Evolutionary conservation across 805 yeast species (phyloP), one percentile per base, ranked within the genome.

Genomic region (Candida yuanshanica): DNA sequence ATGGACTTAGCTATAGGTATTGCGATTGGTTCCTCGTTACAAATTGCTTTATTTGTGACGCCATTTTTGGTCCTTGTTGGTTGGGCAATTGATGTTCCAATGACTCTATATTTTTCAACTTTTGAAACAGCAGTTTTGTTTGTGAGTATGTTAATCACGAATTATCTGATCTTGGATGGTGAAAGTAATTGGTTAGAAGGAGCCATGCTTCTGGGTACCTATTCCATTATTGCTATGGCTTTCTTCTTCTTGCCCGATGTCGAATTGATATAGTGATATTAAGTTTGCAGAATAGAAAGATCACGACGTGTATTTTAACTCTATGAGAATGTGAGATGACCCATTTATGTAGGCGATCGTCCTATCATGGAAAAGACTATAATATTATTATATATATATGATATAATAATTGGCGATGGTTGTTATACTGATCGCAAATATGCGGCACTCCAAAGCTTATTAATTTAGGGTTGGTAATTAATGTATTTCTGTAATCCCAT

Each of bases 151-250:
- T 83, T 90, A 61, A 79, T 93, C 47, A 79, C 95, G 29, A 90
- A 90, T 57, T 83, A 84, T 60, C 73, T 90, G 53, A 83, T 93
- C 48, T 74, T 85, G 47, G 99, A 93, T 60, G 99, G 99, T 43
- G 95, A 88, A 62, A 79, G 90, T 45, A 91, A 93, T 61, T 93
- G 98, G 97, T 73, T 93, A 41, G 99, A 93, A 69, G 99, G 99
- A 41, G 88, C 82, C 29, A 82, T 93, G 93, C 72, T 93, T 50
- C 61, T 93, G 43, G 81, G 95, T 45, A 86, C 95, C 39, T 93
- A 93, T 60, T 60, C 82, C 43, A 83, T 93, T 42, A 81, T 89
- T 42, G 96, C 95, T 2, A 70, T 93, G 52, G 90, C 97, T 2
- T 93, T 93, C 70, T 86, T 74, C 68, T 86, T 77, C 62, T 86